Evolutionary conservation across 2,329 filamentous ascomycete species (phyloP), one percentile per base, ranked within the genome.

Genomic region (Nigrospora sphaerica): DNA sequence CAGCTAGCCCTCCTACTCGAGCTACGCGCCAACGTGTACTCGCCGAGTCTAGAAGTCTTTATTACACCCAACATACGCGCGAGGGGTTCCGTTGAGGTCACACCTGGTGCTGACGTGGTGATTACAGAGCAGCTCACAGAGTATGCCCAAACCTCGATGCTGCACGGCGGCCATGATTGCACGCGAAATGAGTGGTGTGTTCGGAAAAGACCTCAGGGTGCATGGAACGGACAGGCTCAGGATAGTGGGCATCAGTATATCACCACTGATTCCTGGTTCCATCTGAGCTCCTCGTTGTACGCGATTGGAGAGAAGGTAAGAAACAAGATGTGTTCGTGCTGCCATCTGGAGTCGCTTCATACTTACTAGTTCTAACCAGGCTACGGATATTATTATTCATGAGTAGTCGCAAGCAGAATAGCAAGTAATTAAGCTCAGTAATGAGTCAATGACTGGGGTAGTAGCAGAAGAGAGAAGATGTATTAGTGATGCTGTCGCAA

Each of bases 1-100:
- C 65, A 75, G 7, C 69, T 72, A 13, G 52, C 61, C 3, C 69
- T 70, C 50, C 69, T 76, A 55, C 74, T 70, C 43, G 63, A 61
- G 42, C 65, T 77, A 35, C 75, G 75, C 53, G 72, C 56, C 39
- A 46, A 47, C 42, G 50, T 51, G 0, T 54, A 56, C 10, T 52
- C 45, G 4, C 45, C 51, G 10, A 42, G 23, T 14, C 31, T 48
- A 3, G 51, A 53, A 38, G 32, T 18, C 6, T 34, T 47, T 3
- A 55, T 59, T 46, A 47, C 46, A 6, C 44, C 44, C 23, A 45
- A 45, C 9, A 16, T 53, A 39, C 39, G 34, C 12, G 31, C 13
- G 14, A 32, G 19, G 6, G 46, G 49, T 11, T 45, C 47, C 9
- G 38, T 42, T 10, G 51, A 53, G 43, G 32, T 39, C n/a, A 16